Evolutionary conservation across 2,329 filamentous ascomycete species (phyloP).

Genomic region (Paecilomyces formosus): DNA sequence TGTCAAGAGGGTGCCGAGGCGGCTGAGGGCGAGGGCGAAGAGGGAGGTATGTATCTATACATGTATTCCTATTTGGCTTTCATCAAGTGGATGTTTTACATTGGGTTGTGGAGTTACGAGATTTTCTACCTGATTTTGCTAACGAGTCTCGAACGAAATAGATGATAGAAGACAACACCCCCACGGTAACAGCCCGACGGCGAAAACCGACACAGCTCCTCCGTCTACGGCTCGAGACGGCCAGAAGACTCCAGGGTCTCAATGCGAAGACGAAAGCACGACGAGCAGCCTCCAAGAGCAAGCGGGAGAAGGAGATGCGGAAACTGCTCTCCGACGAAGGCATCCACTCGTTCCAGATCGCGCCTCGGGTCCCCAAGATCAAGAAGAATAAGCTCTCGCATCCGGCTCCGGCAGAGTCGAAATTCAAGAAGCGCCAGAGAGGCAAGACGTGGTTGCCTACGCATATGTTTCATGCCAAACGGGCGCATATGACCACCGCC

Average conservation of each 20-base stretch:
- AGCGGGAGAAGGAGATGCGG: constrained; percentile 23
- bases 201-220: constrained; percentile 39
- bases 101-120: neutral
- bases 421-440: constrained; percentile 76
- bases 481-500: constrained; percentile 78
- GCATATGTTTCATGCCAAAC: constrained; percentile 87
- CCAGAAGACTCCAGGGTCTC: constrained; percentile 60
- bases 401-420: constrained; percentile 54
- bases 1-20: constrained; percentile 76
- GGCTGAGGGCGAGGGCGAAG: constrained; percentile 62
- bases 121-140: neutral
- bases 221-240: constrained; percentile 62
- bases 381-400: constrained; percentile 63
- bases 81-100: neutral
- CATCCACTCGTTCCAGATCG: constrained; percentile 26
- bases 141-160: constrained; percentile 25
- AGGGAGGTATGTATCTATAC: constrained; percentile 42
- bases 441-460: constrained; percentile 93
- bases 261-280: constrained; percentile 38
- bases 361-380: constrained; percentile 52
- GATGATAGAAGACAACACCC: constrained; percentile 88
- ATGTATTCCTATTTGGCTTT: constrained; percentile 7
- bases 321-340: constrained; percentile 15
- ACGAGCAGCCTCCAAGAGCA: constrained; percentile 37
- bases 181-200: constrained; percentile 57